Evolutionary conservation across 768 basidiomycete species (phyloP).

Genomic region (Auricularia sp.): DNA sequence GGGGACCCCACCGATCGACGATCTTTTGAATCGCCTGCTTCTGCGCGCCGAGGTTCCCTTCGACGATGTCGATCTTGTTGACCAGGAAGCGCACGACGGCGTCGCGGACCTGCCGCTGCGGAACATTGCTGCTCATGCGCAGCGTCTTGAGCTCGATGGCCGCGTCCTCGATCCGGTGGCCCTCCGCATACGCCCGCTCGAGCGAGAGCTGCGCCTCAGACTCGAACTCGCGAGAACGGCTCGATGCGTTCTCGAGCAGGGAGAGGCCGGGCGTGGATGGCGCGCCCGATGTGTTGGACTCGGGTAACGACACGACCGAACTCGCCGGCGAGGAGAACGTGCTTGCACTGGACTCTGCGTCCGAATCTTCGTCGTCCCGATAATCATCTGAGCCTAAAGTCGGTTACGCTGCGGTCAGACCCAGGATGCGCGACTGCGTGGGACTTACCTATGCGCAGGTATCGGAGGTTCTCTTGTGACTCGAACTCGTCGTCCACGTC

Average conservation of each 20-base stretch:
- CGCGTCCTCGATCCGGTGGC: conserved; percentile 85
- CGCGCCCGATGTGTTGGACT: conserved; percentile 27
- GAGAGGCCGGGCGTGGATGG: conserved; percentile 27
- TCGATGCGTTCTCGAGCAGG: conserved; percentile 13
- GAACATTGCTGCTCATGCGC: conserved; percentile 93
- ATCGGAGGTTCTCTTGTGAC: conserved; percentile 51
- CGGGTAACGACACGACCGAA: conserved; percentile 22
- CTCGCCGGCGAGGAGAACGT: conserved; percentile 1
- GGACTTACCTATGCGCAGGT: conserved; percentile 60
- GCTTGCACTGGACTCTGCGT: conserved; percentile 31
- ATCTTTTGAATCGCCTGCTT: conserved; percentile 54
- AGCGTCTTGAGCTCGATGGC: conserved; percentile 91
- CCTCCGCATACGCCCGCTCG: conserved; percentile 85
- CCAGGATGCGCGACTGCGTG: too few relatives aligned
- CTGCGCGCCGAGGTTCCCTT: conserved; percentile 45
- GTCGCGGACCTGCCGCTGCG: conserved; percentile 73
- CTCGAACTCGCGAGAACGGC: conserved; percentile 55
- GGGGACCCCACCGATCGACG: conserved; percentile 67
- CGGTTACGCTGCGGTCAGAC: not conserved
- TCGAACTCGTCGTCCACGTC: conserved; percentile 36
- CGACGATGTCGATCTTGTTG: conserved; percentile 53
- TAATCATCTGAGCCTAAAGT: conserved; percentile 37
- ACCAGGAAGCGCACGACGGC: conserved; percentile 83
- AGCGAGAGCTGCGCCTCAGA: conserved; percentile 74
- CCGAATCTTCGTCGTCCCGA: conserved; percentile 17